These are phyloP conservation scores for Trichoderma polysporum DNA, from an alignment of 2,329 filamentous ascomycete species.

Conservation along the genomic window DNA sequence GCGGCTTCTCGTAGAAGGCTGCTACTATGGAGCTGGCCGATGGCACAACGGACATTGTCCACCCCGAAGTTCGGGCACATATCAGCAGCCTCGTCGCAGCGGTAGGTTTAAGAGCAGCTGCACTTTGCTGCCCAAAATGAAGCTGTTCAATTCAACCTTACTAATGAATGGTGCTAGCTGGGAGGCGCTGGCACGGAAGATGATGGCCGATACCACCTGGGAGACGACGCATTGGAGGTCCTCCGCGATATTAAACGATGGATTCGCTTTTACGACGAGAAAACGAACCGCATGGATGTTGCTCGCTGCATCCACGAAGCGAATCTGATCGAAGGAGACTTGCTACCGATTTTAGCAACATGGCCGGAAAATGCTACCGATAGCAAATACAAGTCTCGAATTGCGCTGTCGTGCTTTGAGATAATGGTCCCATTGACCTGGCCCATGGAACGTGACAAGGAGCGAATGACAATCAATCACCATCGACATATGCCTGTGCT, in stretches of 20 bases:
- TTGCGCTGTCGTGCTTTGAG: constrained; percentile 84
- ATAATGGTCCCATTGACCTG: constrained; percentile 90
- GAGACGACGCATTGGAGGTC: constrained; percentile 89
- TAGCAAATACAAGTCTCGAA: constrained; percentile 72
- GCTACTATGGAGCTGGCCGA: constrained; percentile 55
- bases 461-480: constrained; percentile 87
- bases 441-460: constrained; percentile 78
- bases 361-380: constrained; percentile 74
- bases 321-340: constrained; percentile 85
- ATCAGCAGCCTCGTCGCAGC: constrained; percentile 92
- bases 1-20: not conserved
- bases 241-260: constrained; percentile 92
- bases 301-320: constrained; percentile 88
- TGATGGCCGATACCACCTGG: constrained; percentile 80
- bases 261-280: constrained; percentile 92
- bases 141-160: not conserved
- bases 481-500: constrained; percentile 88
- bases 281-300: constrained; percentile 90
- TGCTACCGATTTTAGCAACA: constrained; percentile 81
- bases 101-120: constrained; percentile 52
- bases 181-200: constrained; percentile 79
- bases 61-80: constrained; percentile 89
- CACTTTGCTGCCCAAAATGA: not conserved
- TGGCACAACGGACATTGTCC: constrained; percentile 62
- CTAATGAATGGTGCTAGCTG: constrained; percentile 54